Conservation (phyloP, 768 basidiomycete genomes). For the Leucocoprinus leucothites region DNA sequence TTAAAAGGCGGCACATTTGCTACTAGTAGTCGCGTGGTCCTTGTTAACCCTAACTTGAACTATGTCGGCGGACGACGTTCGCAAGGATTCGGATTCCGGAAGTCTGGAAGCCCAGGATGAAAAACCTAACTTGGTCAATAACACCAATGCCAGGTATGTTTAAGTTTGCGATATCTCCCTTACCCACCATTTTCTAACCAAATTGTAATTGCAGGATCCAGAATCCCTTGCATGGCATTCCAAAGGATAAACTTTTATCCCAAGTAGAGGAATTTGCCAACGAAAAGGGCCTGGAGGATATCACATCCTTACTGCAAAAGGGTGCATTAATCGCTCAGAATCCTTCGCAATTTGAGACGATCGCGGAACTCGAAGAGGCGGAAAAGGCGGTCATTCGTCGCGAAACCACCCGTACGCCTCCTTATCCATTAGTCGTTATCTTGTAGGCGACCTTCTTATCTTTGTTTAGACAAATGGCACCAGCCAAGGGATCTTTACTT, state of each 20-base stretch:
- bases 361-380: constrained; percentile 33
- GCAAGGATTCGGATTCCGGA: background rate
- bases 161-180: background rate
- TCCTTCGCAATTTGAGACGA: constrained; percentile 44
- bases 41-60: background rate
- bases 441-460: background rate
- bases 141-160: constrained; percentile 16
- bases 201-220: constrained; percentile 32
- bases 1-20: background rate
- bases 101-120: constrained; percentile 4
- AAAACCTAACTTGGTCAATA: constrained; percentile 14
- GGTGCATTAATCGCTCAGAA: constrained; percentile 75
- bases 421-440: background rate
- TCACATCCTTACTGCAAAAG: constrained; percentile 50
- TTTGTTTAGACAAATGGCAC: constrained; percentile 39
- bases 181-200: background rate
- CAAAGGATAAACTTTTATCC: constrained; percentile 54
- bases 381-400: constrained; percentile 39
- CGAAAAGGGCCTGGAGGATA: constrained; percentile 43
- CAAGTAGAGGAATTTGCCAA: constrained; percentile 61
- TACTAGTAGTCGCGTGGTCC: background rate
- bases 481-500: constrained; percentile 41
- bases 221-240: constrained; percentile 51
- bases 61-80: constrained; percentile 8
- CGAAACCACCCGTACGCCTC: constrained; percentile 39